Evolutionary conservation across 148 eudicot genomes (phyloP).

Genomic region (Cornus suecica): DNA sequence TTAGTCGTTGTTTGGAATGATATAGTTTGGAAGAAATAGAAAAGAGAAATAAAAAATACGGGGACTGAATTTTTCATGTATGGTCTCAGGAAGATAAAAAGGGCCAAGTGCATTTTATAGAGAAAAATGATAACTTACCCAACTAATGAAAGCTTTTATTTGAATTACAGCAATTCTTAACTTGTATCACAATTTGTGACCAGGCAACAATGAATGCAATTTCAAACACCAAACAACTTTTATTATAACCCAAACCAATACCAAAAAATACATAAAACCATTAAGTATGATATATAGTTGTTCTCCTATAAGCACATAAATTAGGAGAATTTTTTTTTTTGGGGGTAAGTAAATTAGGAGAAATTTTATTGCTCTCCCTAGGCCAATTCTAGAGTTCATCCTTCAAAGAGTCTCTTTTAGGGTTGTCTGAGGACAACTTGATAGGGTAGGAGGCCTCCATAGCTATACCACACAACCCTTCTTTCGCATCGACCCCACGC

Average conservation of each 20-base stretch:
- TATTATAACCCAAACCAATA: conserved; percentile 13
- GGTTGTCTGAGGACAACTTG: conserved; percentile 47
- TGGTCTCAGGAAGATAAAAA: no score
- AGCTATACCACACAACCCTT: conserved; percentile 72
- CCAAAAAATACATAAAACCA: not conserved
- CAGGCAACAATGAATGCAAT: not conserved
- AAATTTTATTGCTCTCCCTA: not conserved
- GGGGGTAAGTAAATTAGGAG: not conserved
- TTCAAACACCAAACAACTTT: not conserved
- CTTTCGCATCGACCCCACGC: conserved; percentile 41
- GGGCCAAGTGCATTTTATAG: no score
- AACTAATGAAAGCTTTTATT: no score
- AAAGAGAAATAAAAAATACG: no score
- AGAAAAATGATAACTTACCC: no score
- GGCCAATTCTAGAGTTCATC: conserved; percentile 46
- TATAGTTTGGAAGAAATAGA: no score
- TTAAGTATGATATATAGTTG: not conserved
- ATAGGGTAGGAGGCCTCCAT: conserved; percentile 64
- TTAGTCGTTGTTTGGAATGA: no score
- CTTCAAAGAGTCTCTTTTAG: conserved; percentile 19
- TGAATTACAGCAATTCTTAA: no score
- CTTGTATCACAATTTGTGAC: no score
- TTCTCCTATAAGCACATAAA: not conserved
- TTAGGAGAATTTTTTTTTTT: conserved; percentile 1
- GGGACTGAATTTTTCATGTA: no score